Percentiles rank a stretch among this genome's conserved stretches.
Conservation (phyloP, 2,329 filamentous ascomycete genomes). For the Monosporascus sp. region DNA sequence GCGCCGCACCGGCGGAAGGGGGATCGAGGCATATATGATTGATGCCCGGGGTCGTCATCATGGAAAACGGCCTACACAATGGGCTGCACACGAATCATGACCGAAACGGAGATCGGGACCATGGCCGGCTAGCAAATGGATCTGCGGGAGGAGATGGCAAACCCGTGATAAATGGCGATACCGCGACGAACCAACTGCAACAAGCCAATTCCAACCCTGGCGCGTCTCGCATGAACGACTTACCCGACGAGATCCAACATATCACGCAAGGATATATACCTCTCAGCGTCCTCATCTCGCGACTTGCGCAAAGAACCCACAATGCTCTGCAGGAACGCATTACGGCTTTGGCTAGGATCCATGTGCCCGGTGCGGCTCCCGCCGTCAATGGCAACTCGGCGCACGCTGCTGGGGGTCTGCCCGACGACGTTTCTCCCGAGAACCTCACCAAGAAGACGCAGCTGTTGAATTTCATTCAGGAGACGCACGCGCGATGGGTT, state of each 20-base stretch:
- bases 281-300: conserved; percentile 66
- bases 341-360: conserved; percentile 62
- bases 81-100: conserved; percentile 51
- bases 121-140: conserved; percentile 31
- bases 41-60: conserved; percentile 50
- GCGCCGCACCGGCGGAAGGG: conserved; percentile 27
- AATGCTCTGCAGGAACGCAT: conserved; percentile 70
- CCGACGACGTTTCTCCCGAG: conserved; percentile 54
- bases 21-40: conserved; percentile 20
- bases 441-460: conserved; percentile 71
- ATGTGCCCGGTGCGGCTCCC: conserved; percentile 42
- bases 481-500: conserved; percentile 80
- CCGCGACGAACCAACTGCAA: conserved; percentile 13
- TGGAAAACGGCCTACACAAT: conserved; percentile 50
- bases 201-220: conserved; percentile 18
- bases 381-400: conserved; percentile 46
- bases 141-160: conserved; percentile 21
- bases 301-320: conserved; percentile 78
- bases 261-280: conserved; percentile 73
- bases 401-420: conserved; percentile 26
- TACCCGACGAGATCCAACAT: conserved; percentile 60
- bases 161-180: conserved; percentile 22
- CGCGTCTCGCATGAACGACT: conserved; percentile 45
- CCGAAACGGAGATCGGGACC: conserved; percentile 44
- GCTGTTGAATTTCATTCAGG: conserved; percentile 72